Percentiles rank a stretch among this genome's conserved stretches.
These are phyloP conservation scores for Hypericum androsaemum DNA, from an alignment of 345 rosid species.

Conservation along the genomic window DNA sequence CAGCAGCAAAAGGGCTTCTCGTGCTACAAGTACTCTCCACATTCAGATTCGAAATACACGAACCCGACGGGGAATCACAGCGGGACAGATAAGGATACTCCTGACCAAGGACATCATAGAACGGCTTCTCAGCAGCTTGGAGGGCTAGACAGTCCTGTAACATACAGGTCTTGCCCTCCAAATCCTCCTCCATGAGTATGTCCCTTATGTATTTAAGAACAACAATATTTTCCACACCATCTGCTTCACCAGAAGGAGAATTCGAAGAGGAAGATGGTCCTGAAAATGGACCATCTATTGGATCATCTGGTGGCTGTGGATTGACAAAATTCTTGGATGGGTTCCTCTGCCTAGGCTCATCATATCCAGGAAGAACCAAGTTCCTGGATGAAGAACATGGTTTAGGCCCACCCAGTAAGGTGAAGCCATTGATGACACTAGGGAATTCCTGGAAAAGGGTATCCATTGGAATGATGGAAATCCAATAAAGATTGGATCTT, in stretches of 20 bases:
- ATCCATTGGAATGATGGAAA: conserved; percentile 8
- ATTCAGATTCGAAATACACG: conserved; percentile 1
- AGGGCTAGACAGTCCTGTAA: conserved; percentile 42
- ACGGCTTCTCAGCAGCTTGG: conserved; percentile 17
- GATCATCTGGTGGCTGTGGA: neutral
- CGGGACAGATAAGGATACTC: neutral
- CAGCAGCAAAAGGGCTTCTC: neutral
- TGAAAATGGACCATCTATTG: neutral
- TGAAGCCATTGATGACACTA: neutral
- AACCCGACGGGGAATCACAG: neutral
- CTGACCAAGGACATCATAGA: conserved; percentile 11
- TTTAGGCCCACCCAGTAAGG: neutral
- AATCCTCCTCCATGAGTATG: conserved; percentile 79
- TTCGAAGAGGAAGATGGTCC: too few species aligned
- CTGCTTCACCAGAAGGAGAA: too few species aligned
- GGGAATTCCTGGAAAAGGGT: conserved; percentile 15
- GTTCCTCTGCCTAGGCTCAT: conserved; percentile 1
- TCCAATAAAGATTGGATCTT: too few species aligned
- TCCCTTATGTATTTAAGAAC: conserved; percentile 60
- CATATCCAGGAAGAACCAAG: conserved; percentile 2
- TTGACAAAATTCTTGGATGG: neutral
- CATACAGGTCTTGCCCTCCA: conserved; percentile 60
- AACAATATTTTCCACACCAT: conserved; percentile 13
- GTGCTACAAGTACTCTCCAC: neutral
- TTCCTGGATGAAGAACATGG: conserved; percentile 10